Conservation (phyloP, 2,329 filamentous ascomycete species). For the Diaporthe aspalathi region DNA sequence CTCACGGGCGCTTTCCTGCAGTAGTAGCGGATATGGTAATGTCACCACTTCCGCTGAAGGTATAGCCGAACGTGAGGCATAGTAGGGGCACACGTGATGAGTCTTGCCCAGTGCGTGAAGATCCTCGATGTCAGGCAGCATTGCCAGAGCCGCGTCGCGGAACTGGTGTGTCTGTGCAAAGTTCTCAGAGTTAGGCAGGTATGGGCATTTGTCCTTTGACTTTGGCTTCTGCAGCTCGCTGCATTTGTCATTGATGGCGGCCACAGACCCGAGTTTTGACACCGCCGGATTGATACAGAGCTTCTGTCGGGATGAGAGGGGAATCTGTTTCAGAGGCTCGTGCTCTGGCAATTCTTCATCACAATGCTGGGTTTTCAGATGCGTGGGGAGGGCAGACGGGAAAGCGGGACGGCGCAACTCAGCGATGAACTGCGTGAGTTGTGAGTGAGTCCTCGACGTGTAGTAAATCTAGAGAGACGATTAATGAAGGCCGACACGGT, state of each 20-base stretch:
- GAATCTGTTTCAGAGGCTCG: constrained; percentile 81
- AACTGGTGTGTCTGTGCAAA: constrained; percentile 80
- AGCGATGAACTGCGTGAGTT: constrained; percentile 86
- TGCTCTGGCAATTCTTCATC: constrained; percentile 41
- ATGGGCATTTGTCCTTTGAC: constrained; percentile 76
- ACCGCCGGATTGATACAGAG: constrained; percentile 91
- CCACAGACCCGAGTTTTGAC: constrained; percentile 73
- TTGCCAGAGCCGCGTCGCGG: constrained; percentile 85
- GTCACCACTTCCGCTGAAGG: constrained; percentile 89
- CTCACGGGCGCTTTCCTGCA: constrained; percentile 89
- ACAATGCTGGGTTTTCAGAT: constrained; percentile 42
- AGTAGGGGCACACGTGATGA: constrained; percentile 91
- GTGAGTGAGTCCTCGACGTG: constrained; percentile 92
- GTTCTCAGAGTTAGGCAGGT: constrained; percentile 82
- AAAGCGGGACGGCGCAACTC: constrained; percentile 84
- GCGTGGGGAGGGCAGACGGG: constrained; percentile 73
- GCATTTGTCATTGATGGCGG: constrained; percentile 93
- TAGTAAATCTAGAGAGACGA: constrained; percentile 75
- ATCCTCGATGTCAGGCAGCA: constrained; percentile 93
- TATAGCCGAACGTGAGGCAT: constrained; percentile 89
- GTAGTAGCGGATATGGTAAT: constrained; percentile 87
- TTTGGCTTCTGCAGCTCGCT: constrained; percentile 86
- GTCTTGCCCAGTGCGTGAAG: constrained; percentile 81
- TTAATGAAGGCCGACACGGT: neutral
- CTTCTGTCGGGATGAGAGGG: constrained; percentile 87